Evolutionary conservation across 2,329 filamentous ascomycete species (phyloP).

Genomic region (Botryotinia calthae): DNA sequence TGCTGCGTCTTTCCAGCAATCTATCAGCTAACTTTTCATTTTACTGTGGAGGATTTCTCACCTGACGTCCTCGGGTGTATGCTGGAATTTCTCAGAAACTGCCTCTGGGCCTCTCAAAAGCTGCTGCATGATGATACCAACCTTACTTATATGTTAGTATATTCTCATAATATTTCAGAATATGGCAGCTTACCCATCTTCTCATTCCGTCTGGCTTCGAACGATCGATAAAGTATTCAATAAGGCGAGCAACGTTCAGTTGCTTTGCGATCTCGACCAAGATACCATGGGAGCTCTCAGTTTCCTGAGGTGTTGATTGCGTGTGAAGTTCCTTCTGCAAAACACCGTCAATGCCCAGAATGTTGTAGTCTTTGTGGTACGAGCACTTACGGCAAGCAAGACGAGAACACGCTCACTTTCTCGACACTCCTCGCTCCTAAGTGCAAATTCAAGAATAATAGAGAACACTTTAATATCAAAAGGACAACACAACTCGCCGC

Average conservation of each 20-base stretch:
- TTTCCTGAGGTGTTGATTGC: neutral
- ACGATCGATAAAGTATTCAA: conserved; percentile 29
- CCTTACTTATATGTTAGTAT: conserved; percentile 23
- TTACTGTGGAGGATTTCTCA: conserved; percentile 21
- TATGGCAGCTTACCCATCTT: conserved; percentile 33
- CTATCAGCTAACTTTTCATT: neutral
- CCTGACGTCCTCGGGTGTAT: conserved; percentile 29
- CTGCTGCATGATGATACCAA: conserved; percentile 34
- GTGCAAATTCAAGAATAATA: conserved; percentile 26
- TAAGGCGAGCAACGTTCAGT: neutral
- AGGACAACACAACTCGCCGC: conserved; percentile 26
- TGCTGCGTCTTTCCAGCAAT: conserved; percentile 22
- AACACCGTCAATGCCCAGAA: conserved; percentile 2
- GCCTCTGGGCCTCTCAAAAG: conserved; percentile 27
- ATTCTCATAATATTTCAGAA: neutral
- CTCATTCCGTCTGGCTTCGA: conserved; percentile 24
- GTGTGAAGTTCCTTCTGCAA: conserved; percentile 26
- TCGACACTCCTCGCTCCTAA: conserved; percentile 27
- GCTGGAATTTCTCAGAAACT: conserved; percentile 27
- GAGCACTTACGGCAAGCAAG: conserved; percentile 32
- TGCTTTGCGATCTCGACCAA: conserved; percentile 4
- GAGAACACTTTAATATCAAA: conserved; percentile 28
- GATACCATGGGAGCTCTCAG: neutral
- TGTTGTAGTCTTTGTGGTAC: neutral
- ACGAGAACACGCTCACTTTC: conserved; percentile 32